These are phyloP conservation scores for Forsythia viridissima DNA, from an alignment of 257 asterid species.

Conservation along the genomic window DNA sequence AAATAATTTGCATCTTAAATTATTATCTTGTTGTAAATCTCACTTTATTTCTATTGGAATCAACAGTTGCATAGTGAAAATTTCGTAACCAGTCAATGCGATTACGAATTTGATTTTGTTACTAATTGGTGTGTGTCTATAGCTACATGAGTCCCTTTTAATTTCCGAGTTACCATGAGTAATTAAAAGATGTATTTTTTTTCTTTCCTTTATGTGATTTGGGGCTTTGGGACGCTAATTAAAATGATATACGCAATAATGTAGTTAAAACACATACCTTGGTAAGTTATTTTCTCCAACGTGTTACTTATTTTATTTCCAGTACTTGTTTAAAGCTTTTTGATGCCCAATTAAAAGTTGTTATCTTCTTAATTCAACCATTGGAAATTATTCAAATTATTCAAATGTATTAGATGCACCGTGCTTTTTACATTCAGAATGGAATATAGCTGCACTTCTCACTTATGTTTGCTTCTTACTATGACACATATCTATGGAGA, in stretches of 20 bases:
- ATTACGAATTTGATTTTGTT: not conserved
- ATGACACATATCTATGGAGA: not conserved
- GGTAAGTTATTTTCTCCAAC: not conserved
- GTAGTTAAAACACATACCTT: not conserved
- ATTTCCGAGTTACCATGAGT: not conserved
- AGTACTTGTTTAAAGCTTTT: not conserved
- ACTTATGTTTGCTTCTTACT: not conserved
- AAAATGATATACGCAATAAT: not conserved
- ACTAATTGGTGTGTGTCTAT: not conserved
- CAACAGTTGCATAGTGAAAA: slow-evolving; percentile 25
- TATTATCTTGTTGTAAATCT: slow-evolving; percentile 25
- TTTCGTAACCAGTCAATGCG: slow-evolving; percentile 25
- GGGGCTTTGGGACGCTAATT: not conserved
- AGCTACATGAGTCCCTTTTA: not conserved
- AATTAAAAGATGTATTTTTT: too few species aligned
- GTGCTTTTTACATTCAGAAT: not conserved
- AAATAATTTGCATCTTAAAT: not conserved
- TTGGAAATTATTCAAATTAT: not conserved
- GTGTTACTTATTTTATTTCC: not conserved
- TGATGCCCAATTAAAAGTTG: not conserved
- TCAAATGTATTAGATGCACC: not conserved
- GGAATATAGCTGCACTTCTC: not conserved
- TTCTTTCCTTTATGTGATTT: not conserved
- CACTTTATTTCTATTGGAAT: slow-evolving; percentile 16
- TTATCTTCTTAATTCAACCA: not conserved